These are phyloP conservation scores for Starmerella lactis-condensi DNA, from an alignment of 805 yeast genomes.

Conservation along the genomic window DNA sequence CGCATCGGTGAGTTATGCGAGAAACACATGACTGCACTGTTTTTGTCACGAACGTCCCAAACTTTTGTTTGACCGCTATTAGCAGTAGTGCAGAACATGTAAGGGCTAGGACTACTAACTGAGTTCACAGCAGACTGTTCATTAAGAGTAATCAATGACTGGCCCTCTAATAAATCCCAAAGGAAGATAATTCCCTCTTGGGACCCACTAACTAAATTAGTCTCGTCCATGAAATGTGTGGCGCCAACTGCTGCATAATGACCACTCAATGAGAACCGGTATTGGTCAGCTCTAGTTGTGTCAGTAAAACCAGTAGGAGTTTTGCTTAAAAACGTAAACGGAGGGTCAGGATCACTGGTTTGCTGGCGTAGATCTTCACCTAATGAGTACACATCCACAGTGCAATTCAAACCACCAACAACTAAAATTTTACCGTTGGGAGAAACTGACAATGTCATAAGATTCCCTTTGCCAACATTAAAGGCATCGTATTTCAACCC, in stretches of 20 bases:
- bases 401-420: slow-evolving; percentile 15
- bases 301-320: neutral
- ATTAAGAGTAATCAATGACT: neutral
- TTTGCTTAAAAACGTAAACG: slow-evolving; percentile 2
- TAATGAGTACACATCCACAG: slow-evolving; percentile 12
- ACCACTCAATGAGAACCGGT: slow-evolving; percentile 6
- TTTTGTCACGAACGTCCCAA: slow-evolving; percentile 10
- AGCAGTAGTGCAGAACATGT: slow-evolving; percentile 20
- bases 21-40: neutral
- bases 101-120: slow-evolving; percentile 87
- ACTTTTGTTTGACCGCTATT: slow-evolving; percentile 9
- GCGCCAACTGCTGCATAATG: slow-evolving; percentile 11
- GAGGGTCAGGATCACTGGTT: neutral
- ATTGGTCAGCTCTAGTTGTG: slow-evolving; percentile 3
- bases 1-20: neutral
- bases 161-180: slow-evolving; percentile 86
- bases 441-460: slow-evolving; percentile 7
- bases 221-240: slow-evolving; percentile 8
- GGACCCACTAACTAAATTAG: slow-evolving; percentile 5
- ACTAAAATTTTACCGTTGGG: slow-evolving; percentile 10
- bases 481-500: slow-evolving; percentile 13
- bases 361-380: slow-evolving; percentile 7
- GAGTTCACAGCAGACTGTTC: neutral
- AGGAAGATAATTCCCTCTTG: slow-evolving; percentile 20
- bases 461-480: slow-evolving; percentile 9